Evolutionary conservation across 768 basidiomycete genomes (phyloP).

Genomic region (Lactarius hengduanensis): DNA sequence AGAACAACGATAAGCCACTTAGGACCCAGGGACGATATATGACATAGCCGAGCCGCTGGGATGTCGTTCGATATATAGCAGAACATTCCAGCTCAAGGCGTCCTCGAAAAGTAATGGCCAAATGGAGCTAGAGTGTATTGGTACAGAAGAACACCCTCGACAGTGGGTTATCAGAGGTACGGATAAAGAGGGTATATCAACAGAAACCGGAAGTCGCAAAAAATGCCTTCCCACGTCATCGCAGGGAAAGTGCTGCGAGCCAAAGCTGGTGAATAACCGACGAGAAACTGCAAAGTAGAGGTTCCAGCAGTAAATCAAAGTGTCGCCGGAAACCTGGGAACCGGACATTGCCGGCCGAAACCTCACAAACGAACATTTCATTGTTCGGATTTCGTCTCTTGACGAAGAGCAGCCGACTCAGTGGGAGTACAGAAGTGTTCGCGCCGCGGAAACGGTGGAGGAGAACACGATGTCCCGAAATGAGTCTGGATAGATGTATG

Average conservation of each 20-base stretch:
- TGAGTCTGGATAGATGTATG: not conserved
- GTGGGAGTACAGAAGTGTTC: not conserved
- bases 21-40: not conserved
- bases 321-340: not conserved
- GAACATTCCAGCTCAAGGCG: not conserved
- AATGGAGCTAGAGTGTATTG: not conserved
- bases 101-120: not conserved
- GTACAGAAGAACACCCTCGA: not conserved
- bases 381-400: not conserved
- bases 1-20: not conserved
- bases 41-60: conserved; percentile 7
- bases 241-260: not conserved
- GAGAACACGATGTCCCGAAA: not conserved
- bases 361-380: too few species aligned
- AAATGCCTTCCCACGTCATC: not conserved
- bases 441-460: not conserved
- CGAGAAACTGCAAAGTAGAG: not conserved
- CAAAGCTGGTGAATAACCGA: not conserved
- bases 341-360: not conserved
- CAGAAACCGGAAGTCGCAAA: not conserved
- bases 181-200: not conserved
- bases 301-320: not conserved
- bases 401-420: not conserved
- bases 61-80: conserved; percentile 6
- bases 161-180: not conserved